Evolutionary conservation across 169 alveolate species (phyloP), one percentile per base, ranked within the genome.

Genomic region (Plasmodium yoelii): DNA sequence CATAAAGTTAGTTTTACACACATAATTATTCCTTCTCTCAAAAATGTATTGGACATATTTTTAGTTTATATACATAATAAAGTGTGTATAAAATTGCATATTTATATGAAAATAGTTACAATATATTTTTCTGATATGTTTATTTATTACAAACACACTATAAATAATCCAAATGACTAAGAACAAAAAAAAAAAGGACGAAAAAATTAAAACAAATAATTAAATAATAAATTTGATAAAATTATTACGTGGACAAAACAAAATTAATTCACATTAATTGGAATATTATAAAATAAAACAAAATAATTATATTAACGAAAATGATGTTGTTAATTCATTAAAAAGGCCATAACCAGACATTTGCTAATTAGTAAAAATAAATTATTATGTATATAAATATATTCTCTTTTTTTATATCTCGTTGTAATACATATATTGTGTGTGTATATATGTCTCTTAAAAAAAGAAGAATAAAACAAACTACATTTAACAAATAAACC

Each of bases 161-260:
- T 12, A 13, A n/a, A 51, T 51, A 13, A 51, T 13, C 18, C 18
- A 49, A 13, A 24, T 18, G 53, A 65, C 9, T 47, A 49, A 51
- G 47, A 59, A 42, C 8, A 61, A 47, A 47, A 26, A 47, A 47
- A 26, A 39, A 75, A 47, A 42, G 24, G 26, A 59, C 44, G 56
- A 75, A 53, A 75, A 75, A 71, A 53, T 51, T 51, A 51, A 70
- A 75, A 61, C 73, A 75, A 75, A 75, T 75, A 75, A 75, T 75
- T 63, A 34, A 68, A 56, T 64, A 55, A 75, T 24, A 75, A 26
- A 75, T 22, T 75, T 65, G 56, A 75, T 75, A 75, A 75, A 75
- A 75, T 75, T 75, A 55, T 55, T 51, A 22, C 64, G 47, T 47
- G 39, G 26, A 55, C 28, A 46, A 57, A 56, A 73, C 87, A 19